These are phyloP conservation scores for Entomortierella chlamydospora DNA, from an alignment of 192 early-diverging fungal species.

Conservation along the genomic window DNA sequence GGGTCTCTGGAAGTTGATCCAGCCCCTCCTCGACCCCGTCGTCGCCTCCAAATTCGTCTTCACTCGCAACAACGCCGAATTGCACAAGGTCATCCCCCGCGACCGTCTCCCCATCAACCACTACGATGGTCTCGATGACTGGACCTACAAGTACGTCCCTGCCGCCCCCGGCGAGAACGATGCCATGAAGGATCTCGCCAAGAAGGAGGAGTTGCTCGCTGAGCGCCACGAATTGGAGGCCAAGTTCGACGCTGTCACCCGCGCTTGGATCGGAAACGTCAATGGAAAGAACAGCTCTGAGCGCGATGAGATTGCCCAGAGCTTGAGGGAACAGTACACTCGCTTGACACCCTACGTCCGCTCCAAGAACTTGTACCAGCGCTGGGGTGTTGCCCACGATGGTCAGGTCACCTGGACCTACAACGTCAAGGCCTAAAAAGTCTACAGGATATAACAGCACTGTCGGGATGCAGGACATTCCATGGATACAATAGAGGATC, in stretches of 20 bases:
- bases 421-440: constrained; percentile 39
- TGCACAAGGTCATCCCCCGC: constrained; percentile 72
- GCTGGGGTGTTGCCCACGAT: constrained; percentile 51
- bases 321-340: constrained; percentile 59
- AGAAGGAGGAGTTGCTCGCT: constrained; percentile 38
- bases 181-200: constrained; percentile 57
- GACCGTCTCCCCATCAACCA: constrained; percentile 69
- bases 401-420: constrained; percentile 52
- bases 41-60: constrained; percentile 90
- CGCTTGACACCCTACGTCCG: constrained; percentile 63
- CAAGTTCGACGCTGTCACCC: constrained; percentile 61
- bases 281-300: constrained; percentile 55
- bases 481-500: constrained; percentile 8
- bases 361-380: constrained; percentile 58
- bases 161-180: constrained; percentile 40
- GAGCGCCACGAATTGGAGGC: constrained; percentile 50
- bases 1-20: constrained; percentile 86
- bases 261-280: constrained; percentile 61
- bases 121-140: constrained; percentile 71
- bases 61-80: constrained; percentile 69
- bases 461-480: constrained; percentile 28
- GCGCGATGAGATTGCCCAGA: constrained; percentile 53
- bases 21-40: constrained; percentile 89
- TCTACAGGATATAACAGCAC: not conserved
- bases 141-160: constrained; percentile 64